These are phyloP conservation scores for Artemisia annua DNA, from an alignment of 129 eudicot species.

Conservation along the genomic window DNA sequence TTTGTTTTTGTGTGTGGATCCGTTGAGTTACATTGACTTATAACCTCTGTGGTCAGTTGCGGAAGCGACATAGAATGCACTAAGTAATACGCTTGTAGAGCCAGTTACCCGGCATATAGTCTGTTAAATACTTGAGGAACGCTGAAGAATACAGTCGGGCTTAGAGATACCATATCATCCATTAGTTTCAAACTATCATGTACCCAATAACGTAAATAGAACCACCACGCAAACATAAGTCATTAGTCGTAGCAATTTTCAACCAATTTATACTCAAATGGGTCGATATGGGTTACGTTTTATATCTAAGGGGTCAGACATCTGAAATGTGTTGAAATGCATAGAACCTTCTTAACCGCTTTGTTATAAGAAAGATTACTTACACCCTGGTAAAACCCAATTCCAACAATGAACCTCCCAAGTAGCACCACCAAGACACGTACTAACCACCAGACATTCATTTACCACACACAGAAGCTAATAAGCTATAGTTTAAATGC, in stretches of 20 bases:
- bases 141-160: slow-evolving; percentile 77
- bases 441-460: no score
- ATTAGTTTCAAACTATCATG: slow-evolving; percentile 74
- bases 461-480: no score
- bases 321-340: no score
- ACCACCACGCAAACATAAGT: background rate
- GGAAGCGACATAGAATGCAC: background rate
- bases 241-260: no score
- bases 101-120: slow-evolving; percentile 66
- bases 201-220: background rate
- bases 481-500: no score
- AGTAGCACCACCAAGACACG: no score
- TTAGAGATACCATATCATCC: slow-evolving; percentile 75
- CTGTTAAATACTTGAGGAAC: slow-evolving; percentile 80
- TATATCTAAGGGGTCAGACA: no score
- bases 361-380: slow-evolving; percentile 19
- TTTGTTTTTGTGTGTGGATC: no score
- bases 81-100: background rate
- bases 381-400: slow-evolving; percentile 46
- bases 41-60: slow-evolving; percentile 15
- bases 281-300: no score
- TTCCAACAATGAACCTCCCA: no score
- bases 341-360: no score
- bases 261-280: slow-evolving; percentile 3
- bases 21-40: no score